phyloP scores from a whole-genome alignment of 2,329 filamentous ascomycete genomes.

The Ophiostoma sp. region DNA sequence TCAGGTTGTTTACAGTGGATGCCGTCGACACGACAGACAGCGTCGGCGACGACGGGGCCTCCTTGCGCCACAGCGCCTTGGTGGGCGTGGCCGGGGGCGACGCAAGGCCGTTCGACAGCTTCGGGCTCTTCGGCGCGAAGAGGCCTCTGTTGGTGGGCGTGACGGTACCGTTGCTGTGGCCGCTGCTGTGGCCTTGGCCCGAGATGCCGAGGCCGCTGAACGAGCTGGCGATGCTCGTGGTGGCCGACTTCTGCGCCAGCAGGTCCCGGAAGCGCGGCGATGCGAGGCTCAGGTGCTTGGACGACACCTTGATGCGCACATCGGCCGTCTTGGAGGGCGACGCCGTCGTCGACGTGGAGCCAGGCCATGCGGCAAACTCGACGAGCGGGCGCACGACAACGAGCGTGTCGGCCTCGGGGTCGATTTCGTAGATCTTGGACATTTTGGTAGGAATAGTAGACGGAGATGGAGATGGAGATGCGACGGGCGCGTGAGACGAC shows the following conservation, averaged over 20 bases:
- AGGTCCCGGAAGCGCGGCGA: constrained; percentile 31
- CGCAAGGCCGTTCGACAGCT: constrained; percentile 8
- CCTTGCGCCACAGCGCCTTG: constrained; percentile 20
- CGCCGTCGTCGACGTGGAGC: constrained; percentile 14
- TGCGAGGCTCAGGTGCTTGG: constrained; percentile 35
- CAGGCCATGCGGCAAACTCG: constrained; percentile 29
- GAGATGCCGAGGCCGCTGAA: constrained; percentile 6
- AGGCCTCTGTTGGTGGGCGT: neutral
- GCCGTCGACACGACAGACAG: neutral
- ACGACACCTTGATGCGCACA: constrained; percentile 36
- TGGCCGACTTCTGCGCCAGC: constrained; percentile 10
- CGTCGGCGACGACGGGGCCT: constrained; percentile 2
- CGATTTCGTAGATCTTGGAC: constrained; percentile 35
- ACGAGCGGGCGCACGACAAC: constrained; percentile 30
- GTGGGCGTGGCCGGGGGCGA: constrained; percentile 16
- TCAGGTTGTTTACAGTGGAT: neutral
- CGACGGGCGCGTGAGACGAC: neutral
- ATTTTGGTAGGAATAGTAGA: constrained; percentile 24
- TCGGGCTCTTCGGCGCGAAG: neutral
- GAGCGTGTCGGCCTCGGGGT: constrained; percentile 34
- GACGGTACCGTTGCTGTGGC: neutral
- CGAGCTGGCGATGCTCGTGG: neutral
- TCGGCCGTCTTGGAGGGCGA: constrained; percentile 23
- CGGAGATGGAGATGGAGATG: neutral
- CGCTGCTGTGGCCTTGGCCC: neutral